These are phyloP conservation scores for Capronia coronata DNA, from an alignment of 2,329 filamentous ascomycete genomes.

Conservation along the genomic window DNA sequence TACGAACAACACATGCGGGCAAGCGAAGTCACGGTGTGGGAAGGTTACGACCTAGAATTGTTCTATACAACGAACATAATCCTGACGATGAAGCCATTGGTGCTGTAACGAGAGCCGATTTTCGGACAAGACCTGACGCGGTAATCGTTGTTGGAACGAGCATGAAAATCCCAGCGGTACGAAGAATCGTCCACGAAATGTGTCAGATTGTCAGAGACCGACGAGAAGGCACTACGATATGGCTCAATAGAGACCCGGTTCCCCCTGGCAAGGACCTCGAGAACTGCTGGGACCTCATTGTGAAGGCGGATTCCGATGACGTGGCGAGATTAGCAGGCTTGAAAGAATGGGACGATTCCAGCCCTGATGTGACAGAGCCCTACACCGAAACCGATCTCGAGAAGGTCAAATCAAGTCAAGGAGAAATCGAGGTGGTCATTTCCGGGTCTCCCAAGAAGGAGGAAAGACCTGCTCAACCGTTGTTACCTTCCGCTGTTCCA, in stretches of 20 bases:
- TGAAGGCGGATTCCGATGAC: slow-evolving; percentile 80
- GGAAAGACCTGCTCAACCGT: slow-evolving; percentile 19
- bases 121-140: slow-evolving; percentile 79
- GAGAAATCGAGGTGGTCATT: slow-evolving; percentile 36
- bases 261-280: slow-evolving; percentile 79
- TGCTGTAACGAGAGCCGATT: slow-evolving; percentile 76
- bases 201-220: slow-evolving; percentile 78
- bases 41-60: slow-evolving; percentile 81
- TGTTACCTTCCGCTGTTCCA: slow-evolving; percentile 11
- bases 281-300: slow-evolving; percentile 86
- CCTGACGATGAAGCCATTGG: slow-evolving; percentile 95
- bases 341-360: slow-evolving; percentile 51
- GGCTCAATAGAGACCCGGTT: slow-evolving; percentile 86
- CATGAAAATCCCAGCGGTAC: slow-evolving; percentile 87
- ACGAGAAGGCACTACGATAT: slow-evolving; percentile 78
- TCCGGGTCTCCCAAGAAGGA: slow-evolving; percentile 36
- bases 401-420: slow-evolving; percentile 36
- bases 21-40: slow-evolving; percentile 93
- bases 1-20: slow-evolving; percentile 68
- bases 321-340: slow-evolving; percentile 67
- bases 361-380: slow-evolving; percentile 38
- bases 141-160: slow-evolving; percentile 93
- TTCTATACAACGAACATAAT: slow-evolving; percentile 95
- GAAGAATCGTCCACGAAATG: slow-evolving; percentile 82
- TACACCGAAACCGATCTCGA: slow-evolving; percentile 43